phyloP scores from a whole-genome alignment of 768 basidiomycete species.

The Ramaria sp. region DNA sequence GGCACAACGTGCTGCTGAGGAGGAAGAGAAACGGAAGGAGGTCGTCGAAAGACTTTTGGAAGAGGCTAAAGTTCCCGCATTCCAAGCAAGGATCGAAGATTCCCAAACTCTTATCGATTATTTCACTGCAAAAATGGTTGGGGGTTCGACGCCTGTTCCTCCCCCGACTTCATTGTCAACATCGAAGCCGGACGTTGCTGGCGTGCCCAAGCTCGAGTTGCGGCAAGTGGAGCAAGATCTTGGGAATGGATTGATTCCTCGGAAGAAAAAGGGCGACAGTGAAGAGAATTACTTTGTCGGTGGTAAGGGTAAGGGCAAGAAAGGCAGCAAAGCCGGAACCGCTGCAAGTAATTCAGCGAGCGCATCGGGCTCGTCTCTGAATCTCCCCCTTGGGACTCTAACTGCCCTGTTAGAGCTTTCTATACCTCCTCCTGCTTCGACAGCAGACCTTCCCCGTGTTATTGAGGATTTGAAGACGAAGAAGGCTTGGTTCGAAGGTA shows the following conservation, averaged over 20 bases:
- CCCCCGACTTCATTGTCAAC: constrained; percentile 30
- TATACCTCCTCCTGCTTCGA: constrained; percentile 78
- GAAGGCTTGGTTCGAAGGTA: constrained; percentile 76
- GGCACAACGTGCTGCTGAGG: constrained; percentile 65
- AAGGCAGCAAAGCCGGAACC: constrained; percentile 47
- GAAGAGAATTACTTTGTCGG: constrained; percentile 75
- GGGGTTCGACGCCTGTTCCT: constrained; percentile 14
- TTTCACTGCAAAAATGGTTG: constrained; percentile 57
- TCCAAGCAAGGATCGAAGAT: constrained; percentile 89
- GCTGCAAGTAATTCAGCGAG: constrained; percentile 25
- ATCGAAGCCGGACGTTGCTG: constrained; percentile 31
- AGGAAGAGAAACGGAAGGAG: constrained; percentile 71
- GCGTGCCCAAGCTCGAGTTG: constrained; percentile 73
- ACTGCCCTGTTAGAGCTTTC: constrained; percentile 79
- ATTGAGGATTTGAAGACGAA: constrained; percentile 88
- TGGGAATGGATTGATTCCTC: constrained; percentile 52
- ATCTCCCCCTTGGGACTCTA: constrained; percentile 78
- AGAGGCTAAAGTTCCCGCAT: constrained; percentile 85
- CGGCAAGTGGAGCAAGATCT: constrained; percentile 69
- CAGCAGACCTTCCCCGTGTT: constrained; percentile 68
- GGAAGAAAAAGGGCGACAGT: constrained; percentile 91
- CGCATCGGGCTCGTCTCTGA: constrained; percentile 29
- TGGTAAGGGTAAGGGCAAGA: constrained; percentile 47
- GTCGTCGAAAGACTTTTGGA: constrained; percentile 73
- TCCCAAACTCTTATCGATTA: constrained; percentile 87